These are phyloP conservation scores for Gynostemma pentaphyllum DNA, from an alignment of 306 rosid species.

Conservation along the genomic window DNA sequence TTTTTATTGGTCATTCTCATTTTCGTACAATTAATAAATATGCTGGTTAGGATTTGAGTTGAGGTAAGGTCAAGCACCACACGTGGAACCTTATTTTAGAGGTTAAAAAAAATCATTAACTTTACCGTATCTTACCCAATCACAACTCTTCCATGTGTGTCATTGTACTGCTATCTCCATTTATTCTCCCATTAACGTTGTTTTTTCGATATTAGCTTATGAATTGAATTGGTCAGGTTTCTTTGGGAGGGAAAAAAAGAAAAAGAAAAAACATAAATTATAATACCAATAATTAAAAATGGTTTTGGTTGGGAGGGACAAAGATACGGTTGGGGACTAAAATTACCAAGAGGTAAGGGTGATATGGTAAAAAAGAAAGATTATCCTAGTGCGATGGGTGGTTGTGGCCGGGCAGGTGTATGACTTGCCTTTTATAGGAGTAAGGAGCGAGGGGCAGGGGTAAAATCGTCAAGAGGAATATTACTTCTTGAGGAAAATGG, in stretches of 20 bases:
- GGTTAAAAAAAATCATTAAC: too few relatives aligned
- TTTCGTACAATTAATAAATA: too few relatives aligned
- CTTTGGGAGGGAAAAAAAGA: background rate
- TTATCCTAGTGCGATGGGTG: too few relatives aligned
- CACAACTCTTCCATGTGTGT: background rate
- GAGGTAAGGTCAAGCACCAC: constrained; percentile 38
- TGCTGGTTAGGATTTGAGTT: constrained; percentile 51
- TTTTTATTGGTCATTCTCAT: too few relatives aligned
- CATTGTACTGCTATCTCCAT: background rate
- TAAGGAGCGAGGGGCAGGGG: background rate
- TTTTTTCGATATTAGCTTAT: background rate
- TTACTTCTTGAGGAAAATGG: constrained; percentile 12
- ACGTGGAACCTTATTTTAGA: background rate
- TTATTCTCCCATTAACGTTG: background rate
- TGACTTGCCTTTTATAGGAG: background rate
- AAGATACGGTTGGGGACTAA: too few relatives aligned
- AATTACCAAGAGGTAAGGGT: too few relatives aligned
- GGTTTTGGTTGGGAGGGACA: constrained; percentile 23
- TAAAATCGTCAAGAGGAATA: constrained; percentile 1
- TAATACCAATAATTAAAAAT: background rate
- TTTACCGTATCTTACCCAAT: background rate
- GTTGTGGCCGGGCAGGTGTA: background rate
- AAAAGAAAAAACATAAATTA: background rate
- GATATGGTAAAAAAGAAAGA: too few relatives aligned
- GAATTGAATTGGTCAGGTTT: too few relatives aligned